These are phyloP conservation scores for Hemileccinum rubropunctum DNA, from an alignment of 768 basidiomycete species.

Conservation along the genomic window DNA sequence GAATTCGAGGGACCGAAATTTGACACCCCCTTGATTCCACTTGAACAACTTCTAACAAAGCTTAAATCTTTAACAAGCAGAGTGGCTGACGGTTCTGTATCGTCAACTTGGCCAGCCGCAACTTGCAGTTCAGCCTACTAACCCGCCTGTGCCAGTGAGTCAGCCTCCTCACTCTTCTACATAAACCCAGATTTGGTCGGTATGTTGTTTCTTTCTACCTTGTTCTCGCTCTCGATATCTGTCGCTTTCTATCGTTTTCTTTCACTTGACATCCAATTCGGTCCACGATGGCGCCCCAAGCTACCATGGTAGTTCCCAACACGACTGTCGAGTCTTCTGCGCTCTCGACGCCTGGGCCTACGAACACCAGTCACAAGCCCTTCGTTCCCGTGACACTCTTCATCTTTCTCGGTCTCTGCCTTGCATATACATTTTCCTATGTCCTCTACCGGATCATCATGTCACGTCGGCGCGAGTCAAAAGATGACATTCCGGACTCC, in stretches of 20 bases:
- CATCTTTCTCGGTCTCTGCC: constrained; percentile 25
- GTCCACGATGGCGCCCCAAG: constrained; percentile 25
- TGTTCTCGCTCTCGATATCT: constrained; percentile 3
- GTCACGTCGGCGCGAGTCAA: constrained; percentile 12
- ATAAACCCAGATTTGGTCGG: constrained; percentile 2
- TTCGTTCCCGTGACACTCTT: constrained; percentile 19
- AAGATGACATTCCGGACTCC: constrained; percentile 14
- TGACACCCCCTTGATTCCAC: too few relatives aligned
- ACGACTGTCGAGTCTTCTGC: constrained; percentile 3
- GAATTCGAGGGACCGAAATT: too few relatives aligned
- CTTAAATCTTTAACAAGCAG: too few relatives aligned
- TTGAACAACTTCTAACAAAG: too few relatives aligned
- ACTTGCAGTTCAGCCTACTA: background rate
- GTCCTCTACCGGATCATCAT: constrained; percentile 26
- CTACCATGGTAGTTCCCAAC: background rate
- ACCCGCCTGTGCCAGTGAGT: constrained; percentile 5
- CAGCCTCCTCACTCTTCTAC: constrained; percentile 19
- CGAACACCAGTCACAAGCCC: background rate
- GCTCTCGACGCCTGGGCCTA: constrained; percentile 1
- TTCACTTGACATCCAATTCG: constrained; percentile 1
- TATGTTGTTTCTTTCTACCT: constrained; percentile 13
- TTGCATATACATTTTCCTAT: constrained; percentile 26
- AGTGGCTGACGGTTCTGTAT: background rate
- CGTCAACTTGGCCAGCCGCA: constrained; percentile 8
- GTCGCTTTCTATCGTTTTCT: constrained; percentile 10